Conservation (phyloP, 306 rosid species). For the Quillaja saponaria region DNA sequence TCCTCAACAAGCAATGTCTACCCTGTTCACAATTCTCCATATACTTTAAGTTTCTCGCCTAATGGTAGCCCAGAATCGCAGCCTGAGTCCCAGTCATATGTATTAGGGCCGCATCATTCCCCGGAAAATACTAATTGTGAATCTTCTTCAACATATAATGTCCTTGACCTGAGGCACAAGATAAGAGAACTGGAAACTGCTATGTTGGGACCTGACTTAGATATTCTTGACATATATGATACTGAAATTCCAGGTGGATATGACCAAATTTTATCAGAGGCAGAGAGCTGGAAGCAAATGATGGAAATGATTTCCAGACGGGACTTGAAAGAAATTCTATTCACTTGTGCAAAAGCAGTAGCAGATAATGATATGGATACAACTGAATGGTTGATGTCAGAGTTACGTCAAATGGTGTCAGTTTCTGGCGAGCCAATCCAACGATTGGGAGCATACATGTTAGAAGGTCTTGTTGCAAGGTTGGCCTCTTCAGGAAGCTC, state of each 20-base stretch:
- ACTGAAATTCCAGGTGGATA: conserved; percentile 28
- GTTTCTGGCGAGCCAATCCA: conserved; percentile 77
- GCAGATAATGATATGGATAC: conserved; percentile 54
- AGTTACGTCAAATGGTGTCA: conserved; percentile 70
- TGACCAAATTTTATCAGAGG: conserved; percentile 39
- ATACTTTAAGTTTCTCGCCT: conserved; percentile 56
- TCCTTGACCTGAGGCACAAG: conserved; percentile 68
- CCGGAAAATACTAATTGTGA: conserved; percentile 45
- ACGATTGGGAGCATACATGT: conserved; percentile 80
- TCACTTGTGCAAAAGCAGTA: conserved; percentile 72
- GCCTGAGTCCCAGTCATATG: conserved; percentile 44
- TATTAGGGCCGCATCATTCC: conserved; percentile 33
- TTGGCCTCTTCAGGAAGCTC: conserved; percentile 80
- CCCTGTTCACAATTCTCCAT: conserved; percentile 64
- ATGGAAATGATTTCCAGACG: conserved; percentile 61
- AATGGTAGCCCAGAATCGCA: conserved; percentile 61
- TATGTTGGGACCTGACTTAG: conserved; percentile 76
- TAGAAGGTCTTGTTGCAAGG: conserved; percentile 89
- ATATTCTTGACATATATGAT: conserved; percentile 37
- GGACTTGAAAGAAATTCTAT: conserved; percentile 72
- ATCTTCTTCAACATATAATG: conserved; percentile 54
- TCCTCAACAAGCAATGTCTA: conserved; percentile 52
- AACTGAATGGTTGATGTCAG: conserved; percentile 65
- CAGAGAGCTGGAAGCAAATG: conserved; percentile 52
- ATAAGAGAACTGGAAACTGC: conserved; percentile 76